Evolutionary conservation across 805 yeast genomes (phyloP), one percentile per base, ranked within the genome.

Genomic region (Teunomyces pallodes): DNA sequence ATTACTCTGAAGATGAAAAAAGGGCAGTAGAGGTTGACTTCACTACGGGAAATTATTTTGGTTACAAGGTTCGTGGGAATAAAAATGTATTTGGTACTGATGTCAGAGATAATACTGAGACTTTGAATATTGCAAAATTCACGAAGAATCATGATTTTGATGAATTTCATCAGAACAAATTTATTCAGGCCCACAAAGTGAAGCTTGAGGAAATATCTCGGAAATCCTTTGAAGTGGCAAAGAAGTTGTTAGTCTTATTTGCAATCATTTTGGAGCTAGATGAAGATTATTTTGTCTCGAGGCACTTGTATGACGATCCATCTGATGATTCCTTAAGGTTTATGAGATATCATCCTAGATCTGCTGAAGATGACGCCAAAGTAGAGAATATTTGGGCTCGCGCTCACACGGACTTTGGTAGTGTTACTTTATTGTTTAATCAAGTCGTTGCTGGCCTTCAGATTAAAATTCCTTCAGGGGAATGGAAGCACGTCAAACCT

Each of bases 391-490:
- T 55, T 12, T 68, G 72, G 69, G 58, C 68, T 1, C 47, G 70
- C 35, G 72, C 66, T 2, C 73, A 68, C 51, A 67, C 73, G 4
- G 73, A 68, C 48, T 64, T 67, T 47, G 73, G 72, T 3, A 60
- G 65, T n/a, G 56, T 68, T 42, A 67, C 73, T 4, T 56, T 68
- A 16, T 53, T 68, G 16, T 67, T 55, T 55, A 65, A 65, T 48
- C 73, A 68, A 50, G 62, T 63, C 4, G 72, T 68, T 4, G 69
- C 69, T 2, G 72, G 70, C 3, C 58, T 68, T 24, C 73, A 68
- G 44, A 64, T 67, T 36, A 63, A 60, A 46, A 46, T 59, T 16
- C 45, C 53, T 28, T 51, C 57, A 33, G 73, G 70, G 1, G 50
- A 54, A 7, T 68, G 73, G 73, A 63, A 65, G 49, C 66, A 66